Conservation (phyloP, 768 basidiomycete species). For the Tylopilus balloui region DNA sequence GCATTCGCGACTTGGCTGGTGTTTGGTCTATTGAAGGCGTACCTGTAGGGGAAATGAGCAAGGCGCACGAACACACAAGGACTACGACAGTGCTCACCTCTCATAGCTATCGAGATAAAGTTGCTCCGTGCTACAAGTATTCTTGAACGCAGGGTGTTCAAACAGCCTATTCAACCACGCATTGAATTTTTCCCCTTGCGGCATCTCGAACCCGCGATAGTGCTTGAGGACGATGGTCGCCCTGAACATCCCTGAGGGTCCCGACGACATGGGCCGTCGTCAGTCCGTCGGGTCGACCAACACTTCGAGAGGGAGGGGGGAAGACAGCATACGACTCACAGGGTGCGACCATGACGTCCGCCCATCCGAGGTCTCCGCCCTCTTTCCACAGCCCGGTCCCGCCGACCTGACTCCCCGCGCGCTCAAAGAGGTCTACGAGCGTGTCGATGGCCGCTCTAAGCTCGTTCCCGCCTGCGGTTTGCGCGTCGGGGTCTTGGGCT, state of each 20-base stretch:
- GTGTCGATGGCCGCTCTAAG: conserved; percentile 48
- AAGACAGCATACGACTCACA: conserved; percentile 40
- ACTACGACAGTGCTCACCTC: conserved; percentile 36
- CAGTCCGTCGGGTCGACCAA: no score
- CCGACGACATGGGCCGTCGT: no score
- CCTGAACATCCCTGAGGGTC: conserved; percentile 58
- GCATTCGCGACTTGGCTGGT: conserved; percentile 74
- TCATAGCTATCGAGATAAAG: conserved; percentile 72
- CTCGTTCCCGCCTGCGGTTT: conserved; percentile 49
- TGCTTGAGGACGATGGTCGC: conserved; percentile 58
- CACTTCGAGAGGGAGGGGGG: neutral
- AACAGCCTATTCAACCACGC: conserved; percentile 54
- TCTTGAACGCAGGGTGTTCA: conserved; percentile 57
- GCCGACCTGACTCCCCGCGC: conserved; percentile 44
- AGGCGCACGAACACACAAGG: neutral
- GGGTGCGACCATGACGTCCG: conserved; percentile 66
- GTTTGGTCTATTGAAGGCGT: conserved; percentile 72
- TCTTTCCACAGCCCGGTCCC: conserved; percentile 57
- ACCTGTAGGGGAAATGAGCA: conserved; percentile 38
- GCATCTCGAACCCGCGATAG: conserved; percentile 63
- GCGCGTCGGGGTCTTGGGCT: conserved; percentile 53
- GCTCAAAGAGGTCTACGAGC: conserved; percentile 51
- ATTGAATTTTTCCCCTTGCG: conserved; percentile 43
- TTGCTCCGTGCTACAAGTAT: conserved; percentile 63
- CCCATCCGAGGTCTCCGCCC: conserved; percentile 52